These are phyloP conservation scores for Fusarium drepaniforme DNA, from an alignment of 2,329 filamentous ascomycete species.

Conservation along the genomic window DNA sequence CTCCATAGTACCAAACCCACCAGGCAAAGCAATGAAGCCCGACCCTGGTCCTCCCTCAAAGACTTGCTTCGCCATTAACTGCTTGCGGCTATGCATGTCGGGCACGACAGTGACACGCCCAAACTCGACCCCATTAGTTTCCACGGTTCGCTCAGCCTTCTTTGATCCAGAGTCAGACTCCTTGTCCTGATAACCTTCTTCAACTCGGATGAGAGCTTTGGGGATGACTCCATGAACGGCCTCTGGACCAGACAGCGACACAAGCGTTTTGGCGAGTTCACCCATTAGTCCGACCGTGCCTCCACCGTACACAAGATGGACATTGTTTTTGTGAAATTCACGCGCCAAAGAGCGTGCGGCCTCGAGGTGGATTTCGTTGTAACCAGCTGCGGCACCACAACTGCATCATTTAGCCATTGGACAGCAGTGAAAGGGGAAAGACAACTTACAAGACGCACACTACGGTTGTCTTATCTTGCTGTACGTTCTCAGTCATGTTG, in stretches of 20 bases:
- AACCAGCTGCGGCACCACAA: not conserved
- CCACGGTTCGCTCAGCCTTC: not conserved
- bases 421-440: not conserved
- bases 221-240: slow-evolving; percentile 3
- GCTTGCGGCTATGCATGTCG: slow-evolving; percentile 8
- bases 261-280: slow-evolving; percentile 5
- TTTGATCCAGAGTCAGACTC: not conserved
- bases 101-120: slow-evolving; percentile 1
- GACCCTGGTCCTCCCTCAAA: slow-evolving; percentile 2
- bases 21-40: not conserved
- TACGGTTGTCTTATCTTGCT: not conserved
- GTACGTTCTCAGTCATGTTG: not conserved
- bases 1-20: slow-evolving; percentile 6
- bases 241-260: not conserved
- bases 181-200: slow-evolving; percentile 4
- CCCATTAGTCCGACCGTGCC: slow-evolving; percentile 6
- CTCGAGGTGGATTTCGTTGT: not conserved
- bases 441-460: not conserved
- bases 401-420: not conserved
- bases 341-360: not conserved
- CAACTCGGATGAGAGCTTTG: not conserved
- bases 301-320: slow-evolving; percentile 5
- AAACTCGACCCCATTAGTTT: not conserved
- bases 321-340: not conserved
- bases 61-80: slow-evolving; percentile 1